Evolutionary conservation across 1,284 basidiomycete species (phyloP).

Genomic region (Boletellus sp.): DNA sequence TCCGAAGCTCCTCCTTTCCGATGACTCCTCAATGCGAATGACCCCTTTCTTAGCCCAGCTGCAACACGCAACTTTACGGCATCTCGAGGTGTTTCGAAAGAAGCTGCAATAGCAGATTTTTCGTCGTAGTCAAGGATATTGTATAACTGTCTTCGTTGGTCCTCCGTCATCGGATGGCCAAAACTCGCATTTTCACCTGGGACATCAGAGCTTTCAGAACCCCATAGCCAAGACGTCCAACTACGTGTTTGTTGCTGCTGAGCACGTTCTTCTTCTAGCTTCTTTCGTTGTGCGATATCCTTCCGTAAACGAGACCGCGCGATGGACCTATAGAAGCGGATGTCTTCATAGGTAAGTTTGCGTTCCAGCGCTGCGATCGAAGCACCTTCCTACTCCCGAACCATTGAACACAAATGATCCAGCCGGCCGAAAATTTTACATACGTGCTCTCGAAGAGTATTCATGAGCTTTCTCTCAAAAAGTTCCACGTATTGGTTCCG

Average conservation of each 20-base stretch:
- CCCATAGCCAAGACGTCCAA: conserved; percentile 89
- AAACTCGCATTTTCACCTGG: conserved; percentile 51
- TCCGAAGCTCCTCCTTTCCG: conserved; percentile 65
- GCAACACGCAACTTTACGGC: conserved; percentile 78
- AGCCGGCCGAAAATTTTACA: conserved; percentile 12
- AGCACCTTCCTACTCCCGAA: conserved; percentile 51
- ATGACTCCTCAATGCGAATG: conserved; percentile 75
- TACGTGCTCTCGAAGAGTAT: conserved; percentile 48
- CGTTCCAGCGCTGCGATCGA: conserved; percentile 71
- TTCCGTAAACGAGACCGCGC: conserved; percentile 87
- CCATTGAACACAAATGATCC: conserved; percentile 10
- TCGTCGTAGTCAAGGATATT: conserved; percentile 94
- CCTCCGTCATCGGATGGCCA: conserved; percentile 78
- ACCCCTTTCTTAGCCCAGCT: conserved; percentile 83
- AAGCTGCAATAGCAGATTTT: conserved; percentile 67
- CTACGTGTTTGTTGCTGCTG: conserved; percentile 51
- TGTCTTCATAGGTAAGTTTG: conserved; percentile 90
- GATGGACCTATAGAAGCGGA: conserved; percentile 97
- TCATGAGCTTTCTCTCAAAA: conserved; percentile 77
- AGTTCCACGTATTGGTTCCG: conserved; percentile 80
- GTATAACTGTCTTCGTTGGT: conserved; percentile 92
- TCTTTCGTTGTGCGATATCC: conserved; percentile 70
- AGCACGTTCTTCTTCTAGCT: conserved; percentile 66
- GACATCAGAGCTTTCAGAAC: conserved; percentile 44
- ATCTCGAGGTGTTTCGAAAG: conserved; percentile 74